phyloP scores from a whole-genome alignment of 2,329 filamentous ascomycete species.

The Penicillium italicum region DNA sequence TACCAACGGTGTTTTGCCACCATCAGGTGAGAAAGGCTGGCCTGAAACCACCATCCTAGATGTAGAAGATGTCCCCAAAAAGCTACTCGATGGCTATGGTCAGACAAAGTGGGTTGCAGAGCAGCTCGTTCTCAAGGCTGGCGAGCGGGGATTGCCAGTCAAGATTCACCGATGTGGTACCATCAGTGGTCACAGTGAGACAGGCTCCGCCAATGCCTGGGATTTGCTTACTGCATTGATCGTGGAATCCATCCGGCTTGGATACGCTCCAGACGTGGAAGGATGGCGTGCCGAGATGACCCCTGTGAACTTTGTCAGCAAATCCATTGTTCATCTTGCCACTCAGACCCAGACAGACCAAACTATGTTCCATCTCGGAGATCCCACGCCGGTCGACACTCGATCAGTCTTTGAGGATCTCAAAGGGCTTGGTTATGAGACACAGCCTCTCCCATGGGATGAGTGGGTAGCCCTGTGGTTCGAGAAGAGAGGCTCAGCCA shows the following conservation, averaged over 20 bases:
- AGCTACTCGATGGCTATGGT: conserved; percentile 69
- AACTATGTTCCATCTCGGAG: conserved; percentile 69
- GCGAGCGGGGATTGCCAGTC: conserved; percentile 64
- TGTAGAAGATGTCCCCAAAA: conserved; percentile 64
- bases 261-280: conserved; percentile 65
- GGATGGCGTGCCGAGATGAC: conserved; percentile 82
- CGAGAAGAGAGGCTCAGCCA: conserved; percentile 62
- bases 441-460: conserved; percentile 63
- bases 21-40: conserved; percentile 64
- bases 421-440: conserved; percentile 65
- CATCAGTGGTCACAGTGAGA: conserved; percentile 71
- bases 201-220: conserved; percentile 72
- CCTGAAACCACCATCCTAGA: conserved; percentile 64
- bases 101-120: conserved; percentile 82
- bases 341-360: conserved; percentile 62
- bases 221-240: conserved; percentile 73
- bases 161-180: conserved; percentile 71
- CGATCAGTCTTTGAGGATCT: conserved; percentile 63
- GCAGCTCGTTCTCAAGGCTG: conserved; percentile 67
- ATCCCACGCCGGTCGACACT: conserved; percentile 66
- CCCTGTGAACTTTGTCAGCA: conserved; percentile 75
- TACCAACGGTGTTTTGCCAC: conserved; percentile 74
- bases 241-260: conserved; percentile 71
- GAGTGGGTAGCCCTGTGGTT: conserved; percentile 73
- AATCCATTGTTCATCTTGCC: conserved; percentile 66